Evolutionary conservation across 176 grass and related monocot species (phyloP).

Genomic region (Metroxylon sagu): DNA sequence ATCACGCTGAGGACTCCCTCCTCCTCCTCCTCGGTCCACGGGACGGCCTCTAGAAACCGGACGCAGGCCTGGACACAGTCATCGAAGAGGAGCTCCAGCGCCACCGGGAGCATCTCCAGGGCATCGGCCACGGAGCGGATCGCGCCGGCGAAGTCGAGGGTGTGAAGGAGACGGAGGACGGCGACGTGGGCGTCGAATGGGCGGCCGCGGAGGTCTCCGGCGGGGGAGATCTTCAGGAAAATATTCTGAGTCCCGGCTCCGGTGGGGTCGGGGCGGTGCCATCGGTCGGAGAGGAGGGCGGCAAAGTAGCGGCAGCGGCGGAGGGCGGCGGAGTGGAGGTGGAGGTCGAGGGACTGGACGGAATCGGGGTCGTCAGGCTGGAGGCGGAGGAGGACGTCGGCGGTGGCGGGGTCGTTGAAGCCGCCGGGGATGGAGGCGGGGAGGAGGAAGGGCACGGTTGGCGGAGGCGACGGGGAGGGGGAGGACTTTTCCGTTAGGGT

Average conservation of each 20-base stretch:
- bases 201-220: neutral
- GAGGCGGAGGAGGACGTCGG: neutral
- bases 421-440: too few species aligned
- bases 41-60: conserved; percentile 59
- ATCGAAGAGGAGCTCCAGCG: conserved; percentile 68
- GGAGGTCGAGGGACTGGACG: neutral
- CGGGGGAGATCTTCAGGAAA: conserved; percentile 10
- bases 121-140: conserved; percentile 39
- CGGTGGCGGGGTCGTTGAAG: too few species aligned
- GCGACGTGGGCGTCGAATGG: conserved; percentile 52
- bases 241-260: neutral
- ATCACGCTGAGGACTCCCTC: conserved; percentile 33
- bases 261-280: conserved; percentile 1
- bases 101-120: conserved; percentile 50
- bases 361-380: neutral
- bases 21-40: conserved; percentile 52
- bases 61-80: conserved; percentile 25
- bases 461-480: too few species aligned
- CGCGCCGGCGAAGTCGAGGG: conserved; percentile 41
- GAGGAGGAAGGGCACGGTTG: too few species aligned
- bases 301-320: conserved; percentile 52
- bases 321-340: conserved; percentile 43
- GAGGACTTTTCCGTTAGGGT: too few species aligned
- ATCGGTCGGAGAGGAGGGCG: conserved; percentile 43
- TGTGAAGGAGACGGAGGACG: conserved; percentile 59